Conservation (phyloP, 163 green algal species). For the Chlamydomonas reinhardtii region DNA sequence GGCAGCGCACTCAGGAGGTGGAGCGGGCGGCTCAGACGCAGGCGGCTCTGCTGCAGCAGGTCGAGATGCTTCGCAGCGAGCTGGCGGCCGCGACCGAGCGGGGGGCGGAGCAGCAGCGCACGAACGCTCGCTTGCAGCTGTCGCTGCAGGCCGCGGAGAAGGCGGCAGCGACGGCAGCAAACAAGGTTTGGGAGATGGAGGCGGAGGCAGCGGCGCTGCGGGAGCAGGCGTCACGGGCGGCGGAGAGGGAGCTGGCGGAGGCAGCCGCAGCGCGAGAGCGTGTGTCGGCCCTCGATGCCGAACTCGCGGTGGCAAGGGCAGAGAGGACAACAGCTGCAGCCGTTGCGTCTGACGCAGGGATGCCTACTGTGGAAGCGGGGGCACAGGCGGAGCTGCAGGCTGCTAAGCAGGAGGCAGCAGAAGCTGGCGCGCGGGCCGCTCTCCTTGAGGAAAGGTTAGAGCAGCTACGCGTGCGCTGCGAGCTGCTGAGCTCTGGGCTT, state of each 20-base stretch:
- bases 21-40: not conserved
- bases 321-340: too few species aligned
- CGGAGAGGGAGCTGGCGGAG: not conserved
- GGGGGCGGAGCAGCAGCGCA: not conserved
- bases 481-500: not conserved
- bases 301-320: too few species aligned
- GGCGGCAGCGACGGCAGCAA: conserved; percentile 4
- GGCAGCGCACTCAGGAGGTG: not conserved
- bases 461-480: not conserved
- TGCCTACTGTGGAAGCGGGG: too few species aligned
- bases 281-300: too few species aligned
- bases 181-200: not conserved
- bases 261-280: not conserved
- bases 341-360: too few species aligned
- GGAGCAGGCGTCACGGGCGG: not conserved
- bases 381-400: too few species aligned
- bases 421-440: too few species aligned
- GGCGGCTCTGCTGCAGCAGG: not conserved
- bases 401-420: too few species aligned
- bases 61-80: conserved; percentile 3
- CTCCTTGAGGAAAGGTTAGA: too few species aligned
- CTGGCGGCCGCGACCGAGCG: not conserved
- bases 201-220: not conserved
- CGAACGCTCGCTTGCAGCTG: not conserved
- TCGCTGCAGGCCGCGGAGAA: not conserved